These are phyloP conservation scores for Podospora didyma DNA, from an alignment of 495 filamentous ascomycete species.

Conservation along the genomic window DNA sequence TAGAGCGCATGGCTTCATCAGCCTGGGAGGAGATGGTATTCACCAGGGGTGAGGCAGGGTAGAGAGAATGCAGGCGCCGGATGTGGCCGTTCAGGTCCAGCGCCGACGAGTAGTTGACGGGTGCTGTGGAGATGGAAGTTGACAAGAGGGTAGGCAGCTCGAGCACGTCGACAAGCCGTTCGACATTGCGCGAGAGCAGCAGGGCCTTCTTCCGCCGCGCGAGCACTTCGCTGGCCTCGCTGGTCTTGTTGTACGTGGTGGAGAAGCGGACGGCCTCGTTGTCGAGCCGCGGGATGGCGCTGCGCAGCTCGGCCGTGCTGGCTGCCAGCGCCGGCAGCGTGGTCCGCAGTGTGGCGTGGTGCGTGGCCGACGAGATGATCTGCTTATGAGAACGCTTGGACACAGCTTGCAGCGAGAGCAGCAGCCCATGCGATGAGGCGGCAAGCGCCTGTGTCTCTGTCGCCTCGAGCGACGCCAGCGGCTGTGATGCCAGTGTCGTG, in stretches of 20 bases:
- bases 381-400: constrained; percentile 89
- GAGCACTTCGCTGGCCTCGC: constrained; percentile 61
- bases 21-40: constrained; percentile 70
- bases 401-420: constrained; percentile 80
- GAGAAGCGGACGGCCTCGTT: constrained; percentile 74
- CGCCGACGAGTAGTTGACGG: constrained; percentile 77
- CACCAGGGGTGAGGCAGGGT: constrained; percentile 73
- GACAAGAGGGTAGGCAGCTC: constrained; percentile 84
- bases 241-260: constrained; percentile 70
- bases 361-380: constrained; percentile 74
- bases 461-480: constrained; percentile 65
- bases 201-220: constrained; percentile 76
- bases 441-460: constrained; percentile 76
- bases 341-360: constrained; percentile 65
- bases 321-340: constrained; percentile 64
- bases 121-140: constrained; percentile 46
- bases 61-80: constrained; percentile 75
- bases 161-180: constrained; percentile 84
- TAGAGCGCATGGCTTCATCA: constrained; percentile 82
- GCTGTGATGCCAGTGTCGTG: constrained; percentile 71
- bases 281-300: constrained; percentile 76
- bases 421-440: constrained; percentile 76
- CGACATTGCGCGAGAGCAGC: constrained; percentile 83
- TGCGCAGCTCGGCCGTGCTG: constrained; percentile 60
- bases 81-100: constrained; percentile 94